Conservation (phyloP, 345 rosid species). For the Eucalyptus pumila region DNA sequence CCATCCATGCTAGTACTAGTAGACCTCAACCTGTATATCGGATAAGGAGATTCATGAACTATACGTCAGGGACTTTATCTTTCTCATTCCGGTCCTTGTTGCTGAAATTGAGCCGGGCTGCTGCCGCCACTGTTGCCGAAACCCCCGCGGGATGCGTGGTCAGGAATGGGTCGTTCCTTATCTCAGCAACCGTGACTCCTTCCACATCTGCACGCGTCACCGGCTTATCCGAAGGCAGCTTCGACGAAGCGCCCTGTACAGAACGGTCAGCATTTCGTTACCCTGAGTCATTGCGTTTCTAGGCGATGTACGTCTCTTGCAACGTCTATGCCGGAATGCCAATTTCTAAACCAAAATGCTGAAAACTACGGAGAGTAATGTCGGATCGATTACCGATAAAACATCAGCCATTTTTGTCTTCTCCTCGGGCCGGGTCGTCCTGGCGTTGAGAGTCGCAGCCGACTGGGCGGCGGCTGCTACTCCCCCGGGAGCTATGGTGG, state of each 20-base stretch:
- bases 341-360: not conserved
- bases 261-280: not conserved
- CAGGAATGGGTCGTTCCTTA: constrained; percentile 27
- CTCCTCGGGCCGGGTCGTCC: constrained; percentile 8
- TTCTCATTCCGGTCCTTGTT: not conserved
- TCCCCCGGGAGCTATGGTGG: constrained; percentile 48
- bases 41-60: not conserved
- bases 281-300: not conserved
- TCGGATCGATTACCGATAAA: not conserved
- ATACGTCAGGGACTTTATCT: not conserved
- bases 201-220: constrained; percentile 42
- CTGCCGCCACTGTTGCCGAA: constrained; percentile 35
- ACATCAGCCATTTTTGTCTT: constrained; percentile 20
- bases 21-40: not conserved
- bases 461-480: constrained; percentile 76
- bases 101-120: constrained; percentile 27
- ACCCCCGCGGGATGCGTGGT: constrained; percentile 40
- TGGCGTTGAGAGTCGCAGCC: constrained; percentile 61
- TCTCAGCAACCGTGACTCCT: constrained; percentile 36
- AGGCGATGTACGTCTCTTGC: constrained; percentile 10
- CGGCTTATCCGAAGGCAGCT: constrained; percentile 19
- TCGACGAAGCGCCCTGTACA: not conserved
- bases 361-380: not conserved
- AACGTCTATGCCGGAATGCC: constrained; percentile 4
- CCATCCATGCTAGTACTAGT: not conserved